Percentiles rank a stretch among this genome's conserved stretches.
phyloP scores from a whole-genome alignment of 2,329 filamentous ascomycete genomes.

The Phialemonium atrogriseum region DNA sequence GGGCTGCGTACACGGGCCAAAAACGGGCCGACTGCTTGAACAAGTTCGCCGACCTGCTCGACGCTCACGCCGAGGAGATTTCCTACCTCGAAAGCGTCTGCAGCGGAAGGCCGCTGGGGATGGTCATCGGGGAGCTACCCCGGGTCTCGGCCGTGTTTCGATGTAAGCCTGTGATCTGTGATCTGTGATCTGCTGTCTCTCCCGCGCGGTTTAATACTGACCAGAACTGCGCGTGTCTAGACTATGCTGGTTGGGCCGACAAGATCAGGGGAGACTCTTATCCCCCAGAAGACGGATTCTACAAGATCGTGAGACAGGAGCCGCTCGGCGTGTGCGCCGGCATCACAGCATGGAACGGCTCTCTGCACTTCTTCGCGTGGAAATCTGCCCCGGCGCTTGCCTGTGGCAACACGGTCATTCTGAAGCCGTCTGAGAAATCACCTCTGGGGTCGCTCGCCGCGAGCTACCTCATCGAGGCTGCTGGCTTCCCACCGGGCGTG shows the following conservation, averaged over 20 bases:
- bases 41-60: conserved; percentile 72
- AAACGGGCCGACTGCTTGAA: conserved; percentile 60
- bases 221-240: no score
- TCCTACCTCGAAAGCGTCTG: conserved; percentile 79
- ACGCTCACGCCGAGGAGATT: conserved; percentile 69
- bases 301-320: no score
- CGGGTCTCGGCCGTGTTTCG: conserved; percentile 58
- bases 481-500: conserved; percentile 70
- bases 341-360: conserved; percentile 88
- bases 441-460: conserved; percentile 61
- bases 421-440: conserved; percentile 72
- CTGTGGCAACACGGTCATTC: conserved; percentile 62
- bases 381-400: conserved; percentile 71
- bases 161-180: no score
- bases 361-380: conserved; percentile 72
- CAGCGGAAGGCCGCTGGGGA: conserved; percentile 73
- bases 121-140: conserved; percentile 69
- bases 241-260: conserved; percentile 86
- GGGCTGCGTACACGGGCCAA: conserved; percentile 62
- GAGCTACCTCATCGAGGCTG: conserved; percentile 59
- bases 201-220: no score
- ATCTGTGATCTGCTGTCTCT: no score
- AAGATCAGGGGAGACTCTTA: conserved; percentile 70
- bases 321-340: conserved; percentile 75
- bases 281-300: no score